Evolutionary conservation across 2,329 filamentous ascomycete genomes (phyloP), one percentile per base, ranked within the genome.

Genomic region (Phaeomoniella chlamydospora): DNA sequence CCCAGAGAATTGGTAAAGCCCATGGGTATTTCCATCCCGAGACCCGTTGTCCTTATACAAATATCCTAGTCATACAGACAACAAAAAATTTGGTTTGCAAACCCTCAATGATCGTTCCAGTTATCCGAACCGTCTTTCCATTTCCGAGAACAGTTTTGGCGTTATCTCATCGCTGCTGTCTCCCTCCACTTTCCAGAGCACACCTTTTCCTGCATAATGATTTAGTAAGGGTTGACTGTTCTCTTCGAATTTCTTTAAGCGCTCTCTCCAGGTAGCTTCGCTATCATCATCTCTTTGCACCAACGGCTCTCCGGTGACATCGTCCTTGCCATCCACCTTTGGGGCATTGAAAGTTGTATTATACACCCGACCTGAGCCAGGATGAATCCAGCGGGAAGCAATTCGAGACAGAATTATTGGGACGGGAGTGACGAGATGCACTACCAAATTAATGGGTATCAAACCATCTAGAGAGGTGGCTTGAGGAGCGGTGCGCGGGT

Each of bases 141-240:
- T 83, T 59, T 94, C 86, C 5, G 66, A 61, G 51, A 85, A 82
- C 17, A 98, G 66, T 63, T 86, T 77, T n/a, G 90, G 90, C 37
- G 72, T 87, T 48, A 98, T 98, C 61, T 96, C 90, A 52, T 98
- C 84, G 52, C 86, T 94, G 55, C 77, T 88, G 59, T 87, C 74
- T 15, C 90, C 90, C 47, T 84, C 68, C 3, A 94, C 85, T 42
- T 84, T 83, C 73, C 82, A 85, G 26, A 98, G 61, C 10, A 94
- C 77, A 6, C 84, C 85, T 54, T 80, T 80, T 44, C 73, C 71
- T 34, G 83, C 80, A 52, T 98, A 98, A 59, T 94, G 84, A 46
- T 93, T 81, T 13, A 98, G 65, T 31, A 98, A 62, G 12, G 84
- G 81, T 55, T 77, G 70, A 55, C 82, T 94, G 3, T 80, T 88